A percentile compares a stretch with the other conserved stretches of the same genome.
Conservation (phyloP, 1,139 yeast genomes). For the Geotrichum fermentans region DNA sequence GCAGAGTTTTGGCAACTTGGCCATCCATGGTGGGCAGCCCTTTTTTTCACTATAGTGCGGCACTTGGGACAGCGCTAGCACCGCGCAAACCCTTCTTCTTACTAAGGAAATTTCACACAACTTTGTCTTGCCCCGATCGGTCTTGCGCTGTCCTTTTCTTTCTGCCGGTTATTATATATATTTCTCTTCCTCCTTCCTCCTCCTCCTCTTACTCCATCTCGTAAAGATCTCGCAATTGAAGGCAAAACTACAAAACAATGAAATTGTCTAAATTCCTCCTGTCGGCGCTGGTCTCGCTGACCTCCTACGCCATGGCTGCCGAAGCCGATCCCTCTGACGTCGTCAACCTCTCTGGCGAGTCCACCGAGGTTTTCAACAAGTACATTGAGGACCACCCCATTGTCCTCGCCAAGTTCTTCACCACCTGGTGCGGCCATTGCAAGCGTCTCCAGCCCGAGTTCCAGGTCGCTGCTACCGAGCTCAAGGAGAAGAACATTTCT, state of each 20-base stretch:
- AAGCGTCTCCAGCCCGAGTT: conserved; percentile 90
- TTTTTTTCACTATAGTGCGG: too few relatives aligned
- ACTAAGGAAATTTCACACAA: too few relatives aligned
- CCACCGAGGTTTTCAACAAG: conserved; percentile 48
- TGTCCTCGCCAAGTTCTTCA: conserved; percentile 91
- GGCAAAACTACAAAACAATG: conserved; percentile 8
- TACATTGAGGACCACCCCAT: conserved; percentile 69
- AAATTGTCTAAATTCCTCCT: conserved; percentile 18
- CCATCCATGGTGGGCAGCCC: too few relatives aligned
- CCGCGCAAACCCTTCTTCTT: too few relatives aligned
- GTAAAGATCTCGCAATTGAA: background rate
- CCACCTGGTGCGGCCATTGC: conserved; percentile 99
- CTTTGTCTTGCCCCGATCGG: too few relatives aligned
- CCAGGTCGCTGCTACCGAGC: conserved; percentile 72
- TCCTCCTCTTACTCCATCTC: background rate
- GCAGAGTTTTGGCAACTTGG: too few relatives aligned
- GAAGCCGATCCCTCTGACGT: conserved; percentile 83
- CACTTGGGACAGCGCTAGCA: too few relatives aligned
- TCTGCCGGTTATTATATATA: background rate
- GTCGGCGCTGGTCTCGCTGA: conserved; percentile 18
- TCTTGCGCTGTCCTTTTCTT: conserved; percentile 7
- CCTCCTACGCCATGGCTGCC: conserved; percentile 8
- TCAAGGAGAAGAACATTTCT: conserved; percentile 62
- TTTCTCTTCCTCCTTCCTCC: background rate
- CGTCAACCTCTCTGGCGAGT: conserved; percentile 58